Evolutionary conservation across 1,284 basidiomycete genomes (phyloP).

Genomic region (Leccinum solheimii): DNA sequence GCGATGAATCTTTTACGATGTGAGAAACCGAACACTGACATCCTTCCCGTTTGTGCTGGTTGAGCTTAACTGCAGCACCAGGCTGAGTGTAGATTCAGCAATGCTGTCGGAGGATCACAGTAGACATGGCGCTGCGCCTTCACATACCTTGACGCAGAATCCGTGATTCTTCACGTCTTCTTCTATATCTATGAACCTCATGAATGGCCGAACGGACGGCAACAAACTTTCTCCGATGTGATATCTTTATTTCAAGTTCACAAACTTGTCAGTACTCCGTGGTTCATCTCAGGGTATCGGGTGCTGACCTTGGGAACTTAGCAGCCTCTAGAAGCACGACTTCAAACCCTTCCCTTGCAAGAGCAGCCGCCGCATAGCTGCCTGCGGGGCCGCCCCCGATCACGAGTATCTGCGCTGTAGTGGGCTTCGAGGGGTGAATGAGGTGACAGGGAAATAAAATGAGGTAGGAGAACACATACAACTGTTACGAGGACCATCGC

Average conservation of each 20-base stretch:
- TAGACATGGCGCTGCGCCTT: not conserved
- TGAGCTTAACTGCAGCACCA: slow-evolving; percentile 41
- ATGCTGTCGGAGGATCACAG: too few relatives aligned
- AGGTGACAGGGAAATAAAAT: not conserved
- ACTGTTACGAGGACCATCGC: not conserved
- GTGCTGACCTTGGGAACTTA: not conserved
- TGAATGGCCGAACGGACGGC: not conserved
- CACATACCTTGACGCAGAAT: not conserved
- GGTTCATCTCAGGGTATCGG: not conserved
- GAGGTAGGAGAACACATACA: not conserved
- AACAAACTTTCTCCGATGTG: not conserved
- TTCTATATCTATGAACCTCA: not conserved
- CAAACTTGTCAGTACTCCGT: not conserved
- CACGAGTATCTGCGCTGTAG: not conserved
- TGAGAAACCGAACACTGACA: slow-evolving; percentile 28
- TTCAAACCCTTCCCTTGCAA: not conserved
- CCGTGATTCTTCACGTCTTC: not conserved
- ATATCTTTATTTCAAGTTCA: not conserved
- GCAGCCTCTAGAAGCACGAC: not conserved
- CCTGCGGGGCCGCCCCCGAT: not conserved
- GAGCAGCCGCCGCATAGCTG: not conserved
- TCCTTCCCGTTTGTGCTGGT: slow-evolving; percentile 38
- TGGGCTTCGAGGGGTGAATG: not conserved
- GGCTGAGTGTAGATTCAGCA: slow-evolving; percentile 22
- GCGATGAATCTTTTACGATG: not conserved